phyloP scores from a whole-genome alignment of 2,329 filamentous ascomycete species.

The Ophiostoma piceae region DNA sequence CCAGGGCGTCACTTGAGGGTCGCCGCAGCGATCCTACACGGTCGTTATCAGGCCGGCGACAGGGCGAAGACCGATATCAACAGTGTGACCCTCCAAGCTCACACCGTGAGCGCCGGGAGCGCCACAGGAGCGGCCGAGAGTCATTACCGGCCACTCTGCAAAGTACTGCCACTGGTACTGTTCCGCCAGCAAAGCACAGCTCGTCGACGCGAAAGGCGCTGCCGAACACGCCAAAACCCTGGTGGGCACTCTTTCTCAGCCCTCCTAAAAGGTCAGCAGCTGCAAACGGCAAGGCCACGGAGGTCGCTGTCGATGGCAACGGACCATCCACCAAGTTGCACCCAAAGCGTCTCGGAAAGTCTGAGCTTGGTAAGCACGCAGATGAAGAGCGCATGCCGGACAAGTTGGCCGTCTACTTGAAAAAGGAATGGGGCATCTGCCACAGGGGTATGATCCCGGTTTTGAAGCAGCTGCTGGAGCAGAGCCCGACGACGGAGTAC shows the following conservation, averaged over 20 bases:
- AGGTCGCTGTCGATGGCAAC: not conserved
- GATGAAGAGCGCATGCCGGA: conserved; percentile 69
- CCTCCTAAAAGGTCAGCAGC: not conserved
- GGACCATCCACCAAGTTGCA: not conserved
- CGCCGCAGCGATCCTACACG: not conserved
- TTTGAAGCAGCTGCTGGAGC: conserved; percentile 57
- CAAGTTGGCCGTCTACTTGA: conserved; percentile 59
- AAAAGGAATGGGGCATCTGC: conserved; percentile 52
- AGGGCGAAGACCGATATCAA: not conserved
- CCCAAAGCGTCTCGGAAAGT: conserved; percentile 39
- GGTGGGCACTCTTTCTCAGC: not conserved
- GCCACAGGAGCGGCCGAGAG: not conserved
- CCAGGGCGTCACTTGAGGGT: not conserved
- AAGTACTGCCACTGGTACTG: not conserved
- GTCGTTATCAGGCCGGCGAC: not conserved
- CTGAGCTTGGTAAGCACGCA: conserved; percentile 66
- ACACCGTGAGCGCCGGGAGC: conserved; percentile 21
- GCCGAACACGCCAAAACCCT: not conserved
- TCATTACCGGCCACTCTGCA: not conserved
- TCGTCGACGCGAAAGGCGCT: not conserved
- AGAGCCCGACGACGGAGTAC: conserved; percentile 58
- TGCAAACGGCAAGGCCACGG: not conserved
- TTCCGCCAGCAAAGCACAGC: not conserved
- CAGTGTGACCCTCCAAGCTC: not conserved
- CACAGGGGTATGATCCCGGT: conserved; percentile 59